Evolutionary conservation across 2,329 filamentous ascomycete species (phyloP).

Genomic region (Sclerotinia borealis): DNA sequence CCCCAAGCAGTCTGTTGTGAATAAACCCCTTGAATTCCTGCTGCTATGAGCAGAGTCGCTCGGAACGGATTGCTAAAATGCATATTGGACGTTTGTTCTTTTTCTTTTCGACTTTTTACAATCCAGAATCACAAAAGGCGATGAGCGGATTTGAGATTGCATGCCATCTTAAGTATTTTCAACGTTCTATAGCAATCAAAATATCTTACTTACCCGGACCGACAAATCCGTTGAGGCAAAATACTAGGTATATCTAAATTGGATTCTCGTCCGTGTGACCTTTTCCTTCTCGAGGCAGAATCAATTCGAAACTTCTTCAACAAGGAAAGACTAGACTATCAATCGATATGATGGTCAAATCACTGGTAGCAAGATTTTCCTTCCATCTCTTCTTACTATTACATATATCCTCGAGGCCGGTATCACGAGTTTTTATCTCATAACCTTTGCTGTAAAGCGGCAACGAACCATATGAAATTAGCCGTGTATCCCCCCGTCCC

Average conservation of each 20-base stretch:
- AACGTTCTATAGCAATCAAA: slow-evolving; percentile 30
- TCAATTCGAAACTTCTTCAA: background rate
- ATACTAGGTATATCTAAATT: slow-evolving; percentile 1
- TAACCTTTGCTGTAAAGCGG: background rate
- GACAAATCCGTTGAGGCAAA: slow-evolving; percentile 3
- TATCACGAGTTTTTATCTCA: background rate
- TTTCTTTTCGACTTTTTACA: background rate
- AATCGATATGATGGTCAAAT: background rate
- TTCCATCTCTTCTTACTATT: background rate
- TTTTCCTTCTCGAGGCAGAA: background rate
- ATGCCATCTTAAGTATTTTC: background rate
- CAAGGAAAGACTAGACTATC: too few relatives aligned
- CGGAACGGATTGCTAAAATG: background rate
- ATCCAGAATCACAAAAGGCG: background rate
- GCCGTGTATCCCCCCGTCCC: too few relatives aligned
- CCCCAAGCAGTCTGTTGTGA: slow-evolving; percentile 23
- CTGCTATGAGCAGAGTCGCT: slow-evolving; percentile 1
- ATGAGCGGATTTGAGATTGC: background rate
- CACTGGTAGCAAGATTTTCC: fast-evolving
- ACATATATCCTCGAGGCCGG: background rate
- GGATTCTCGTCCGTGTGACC: background rate
- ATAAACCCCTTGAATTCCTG: slow-evolving; percentile 7
- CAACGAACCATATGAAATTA: background rate
- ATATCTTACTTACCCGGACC: background rate
- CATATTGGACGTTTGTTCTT: background rate